Evolutionary conservation across 192 early-diverging fungal genomes (phyloP).

Genomic region (Coemansia sp.): DNA sequence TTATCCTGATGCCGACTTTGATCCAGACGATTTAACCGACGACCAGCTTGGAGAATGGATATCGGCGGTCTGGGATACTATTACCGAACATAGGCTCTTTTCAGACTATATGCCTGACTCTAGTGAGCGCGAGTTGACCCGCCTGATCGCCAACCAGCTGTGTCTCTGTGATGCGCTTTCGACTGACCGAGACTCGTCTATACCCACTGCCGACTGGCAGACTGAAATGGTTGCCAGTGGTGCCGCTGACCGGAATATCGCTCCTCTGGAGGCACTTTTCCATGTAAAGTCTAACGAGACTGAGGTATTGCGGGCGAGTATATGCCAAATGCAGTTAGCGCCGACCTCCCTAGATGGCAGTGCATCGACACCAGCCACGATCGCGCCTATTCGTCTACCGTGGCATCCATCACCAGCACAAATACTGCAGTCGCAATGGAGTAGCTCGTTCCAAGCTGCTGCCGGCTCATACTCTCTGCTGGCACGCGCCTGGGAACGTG

Average conservation of each 20-base stretch:
- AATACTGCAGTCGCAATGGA: conserved; percentile 33
- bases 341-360: background rate
- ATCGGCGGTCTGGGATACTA: conserved; percentile 32
- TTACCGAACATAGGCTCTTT: conserved; percentile 10
- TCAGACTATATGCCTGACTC: conserved; percentile 12
- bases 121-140: conserved; percentile 31
- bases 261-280: conserved; percentile 16
- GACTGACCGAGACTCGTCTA: background rate
- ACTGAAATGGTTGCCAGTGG: background rate
- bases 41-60: conserved; percentile 40
- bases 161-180: conserved; percentile 15
- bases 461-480: conserved; percentile 31
- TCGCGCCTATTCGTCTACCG: conserved; percentile 33
- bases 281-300: conserved; percentile 38
- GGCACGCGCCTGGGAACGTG: conserved; percentile 16
- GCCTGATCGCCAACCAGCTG: conserved; percentile 32
- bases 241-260: conserved; percentile 7
- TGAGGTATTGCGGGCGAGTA: conserved; percentile 18
- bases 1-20: conserved; percentile 24
- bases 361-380: conserved; percentile 23
- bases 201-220: background rate
- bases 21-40: conserved; percentile 33
- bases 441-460: conserved; percentile 15
- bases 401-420: conserved; percentile 12
- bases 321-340: conserved; percentile 15